Evolutionary conservation across 805 yeast species (phyloP), one percentile per base, ranked within the genome.

Genomic region (Metschnikowia orientalis): DNA sequence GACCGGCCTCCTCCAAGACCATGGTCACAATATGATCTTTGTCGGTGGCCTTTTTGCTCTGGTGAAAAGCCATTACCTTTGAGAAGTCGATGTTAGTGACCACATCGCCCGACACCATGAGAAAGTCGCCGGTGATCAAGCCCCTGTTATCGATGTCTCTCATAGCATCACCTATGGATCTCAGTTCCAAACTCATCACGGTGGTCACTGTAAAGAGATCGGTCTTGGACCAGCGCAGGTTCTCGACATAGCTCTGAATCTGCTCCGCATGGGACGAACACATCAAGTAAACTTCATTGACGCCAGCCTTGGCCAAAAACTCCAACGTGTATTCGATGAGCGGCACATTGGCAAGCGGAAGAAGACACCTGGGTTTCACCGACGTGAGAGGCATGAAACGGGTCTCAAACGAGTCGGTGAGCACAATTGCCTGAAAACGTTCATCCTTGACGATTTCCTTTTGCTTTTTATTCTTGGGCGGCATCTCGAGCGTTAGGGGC

Each of bases 91-190:
- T 72, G 51, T 92, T 92, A 25, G 95, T 82, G n/a, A 92, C 86
- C 12, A 90, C 94, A 56, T 92, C 98, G 41, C 98, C 98, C 6
- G 94, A 78, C 19, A 92, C 84, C 22, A 92, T 68, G 35, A 92
- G 63, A 51, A 92, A 92, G 58, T 92, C 98, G 9, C 94, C 89
- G 1, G 84, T 77, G 32, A 92, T 85, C 37, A 90, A 64, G 5
- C 96, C 96, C 48, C 95, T 71, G 40, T 85, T 80, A 57, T 92
- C 98, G 38, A 92, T 65, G 53, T 90, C 97, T 56, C 98, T 74
- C 95, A 92, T 85, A 13, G 95, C 94, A 61, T 92, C 98, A 45
- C 98, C 98, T 8, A 90, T 95, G 17, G 95, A 84, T 57, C 89
- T 67, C 8, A 92, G 79, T 56, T 90, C 96, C 29, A 87, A 76